phyloP scores from a whole-genome alignment of 2,329 filamentous ascomycete genomes.

The Fusarium sp. region DNA sequence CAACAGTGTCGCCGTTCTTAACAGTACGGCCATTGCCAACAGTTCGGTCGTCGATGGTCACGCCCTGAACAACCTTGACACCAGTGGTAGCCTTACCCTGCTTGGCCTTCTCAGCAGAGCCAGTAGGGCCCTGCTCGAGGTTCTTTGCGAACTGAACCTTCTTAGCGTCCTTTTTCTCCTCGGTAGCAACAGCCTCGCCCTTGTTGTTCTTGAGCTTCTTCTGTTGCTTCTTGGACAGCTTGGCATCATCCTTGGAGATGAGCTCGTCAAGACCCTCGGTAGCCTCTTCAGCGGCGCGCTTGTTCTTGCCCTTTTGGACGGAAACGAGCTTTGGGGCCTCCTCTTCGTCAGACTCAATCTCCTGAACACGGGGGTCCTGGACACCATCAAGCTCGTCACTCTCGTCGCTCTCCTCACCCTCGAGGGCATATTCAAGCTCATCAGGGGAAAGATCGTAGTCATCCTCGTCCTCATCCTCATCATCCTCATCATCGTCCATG shows the following conservation, averaged over 20 bases:
- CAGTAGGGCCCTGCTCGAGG: constrained; percentile 94
- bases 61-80: constrained; percentile 84
- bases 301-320: constrained; percentile 84
- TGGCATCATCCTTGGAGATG: constrained; percentile 81
- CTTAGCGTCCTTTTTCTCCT: constrained; percentile 73
- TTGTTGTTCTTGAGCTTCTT: constrained; percentile 99
- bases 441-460: constrained; percentile 86
- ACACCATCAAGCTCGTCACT: constrained; percentile 82
- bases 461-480: constrained; percentile 72
- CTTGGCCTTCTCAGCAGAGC: constrained; percentile 63
- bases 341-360: constrained; percentile 80
- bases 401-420: constrained; percentile 76
- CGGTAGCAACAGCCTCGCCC: constrained; percentile 78
- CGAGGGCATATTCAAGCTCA: constrained; percentile 77
- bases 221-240: constrained; percentile 93
- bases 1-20: constrained; percentile 90
- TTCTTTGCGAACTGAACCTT: constrained; percentile 99
- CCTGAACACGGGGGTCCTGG: constrained; percentile 81
- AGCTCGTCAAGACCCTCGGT: constrained; percentile 80
- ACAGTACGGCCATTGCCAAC: constrained; percentile 82
- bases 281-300: constrained; percentile 83
- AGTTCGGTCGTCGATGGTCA: constrained; percentile 96
- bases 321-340: constrained; percentile 70
- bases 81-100: constrained; percentile 63
- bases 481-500: constrained; percentile 72